These are phyloP conservation scores for Saccharomycopsis malanga DNA, from an alignment of 805 yeast genomes.

Conservation along the genomic window DNA sequence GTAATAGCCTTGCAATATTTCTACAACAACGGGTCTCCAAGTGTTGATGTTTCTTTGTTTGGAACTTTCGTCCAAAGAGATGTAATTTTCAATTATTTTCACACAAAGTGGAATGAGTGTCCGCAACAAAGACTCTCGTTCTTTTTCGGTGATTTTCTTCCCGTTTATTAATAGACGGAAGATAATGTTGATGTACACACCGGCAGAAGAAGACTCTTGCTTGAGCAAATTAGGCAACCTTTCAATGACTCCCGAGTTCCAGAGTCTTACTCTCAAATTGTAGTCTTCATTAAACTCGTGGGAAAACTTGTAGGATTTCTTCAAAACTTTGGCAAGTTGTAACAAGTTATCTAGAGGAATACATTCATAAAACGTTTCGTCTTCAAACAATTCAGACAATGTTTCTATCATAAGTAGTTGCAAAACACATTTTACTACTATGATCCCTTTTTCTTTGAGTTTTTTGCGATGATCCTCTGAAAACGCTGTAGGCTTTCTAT, in stretches of 20 bases:
- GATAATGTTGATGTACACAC: constrained; percentile 74
- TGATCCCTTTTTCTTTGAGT: constrained; percentile 56
- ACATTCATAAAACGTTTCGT: constrained; percentile 53
- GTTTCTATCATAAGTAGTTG: constrained; percentile 86
- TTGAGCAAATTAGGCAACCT: constrained; percentile 84
- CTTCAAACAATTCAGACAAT: constrained; percentile 72
- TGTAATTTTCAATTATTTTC: constrained; percentile 61
- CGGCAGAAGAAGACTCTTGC: constrained; percentile 87
- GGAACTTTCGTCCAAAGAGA: constrained; percentile 59
- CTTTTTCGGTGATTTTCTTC: constrained; percentile 40
- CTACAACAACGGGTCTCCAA: constrained; percentile 90
- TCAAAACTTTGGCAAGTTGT: constrained; percentile 51
- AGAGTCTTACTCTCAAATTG: constrained; percentile 77
- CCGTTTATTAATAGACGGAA: constrained; percentile 72
- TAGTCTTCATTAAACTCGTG: constrained; percentile 82
- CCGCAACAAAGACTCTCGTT: constrained; percentile 40
- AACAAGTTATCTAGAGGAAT: constrained; percentile 64
- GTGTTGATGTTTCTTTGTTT: constrained; percentile 77
- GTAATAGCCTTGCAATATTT: constrained; percentile 73
- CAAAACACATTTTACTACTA: constrained; percentile 87
- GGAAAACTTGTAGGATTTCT: constrained; percentile 73
- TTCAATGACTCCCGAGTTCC: constrained; percentile 89
- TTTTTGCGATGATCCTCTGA: constrained; percentile 37
- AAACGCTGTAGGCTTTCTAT: constrained; percentile 23
- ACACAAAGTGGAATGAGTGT: constrained; percentile 60